Percentiles rank a stretch among this genome's conserved stretches.
Evolutionary conservation across 1,284 basidiomycete genomes (phyloP).

Genomic region (Tetrapyrgos nigripes): DNA sequence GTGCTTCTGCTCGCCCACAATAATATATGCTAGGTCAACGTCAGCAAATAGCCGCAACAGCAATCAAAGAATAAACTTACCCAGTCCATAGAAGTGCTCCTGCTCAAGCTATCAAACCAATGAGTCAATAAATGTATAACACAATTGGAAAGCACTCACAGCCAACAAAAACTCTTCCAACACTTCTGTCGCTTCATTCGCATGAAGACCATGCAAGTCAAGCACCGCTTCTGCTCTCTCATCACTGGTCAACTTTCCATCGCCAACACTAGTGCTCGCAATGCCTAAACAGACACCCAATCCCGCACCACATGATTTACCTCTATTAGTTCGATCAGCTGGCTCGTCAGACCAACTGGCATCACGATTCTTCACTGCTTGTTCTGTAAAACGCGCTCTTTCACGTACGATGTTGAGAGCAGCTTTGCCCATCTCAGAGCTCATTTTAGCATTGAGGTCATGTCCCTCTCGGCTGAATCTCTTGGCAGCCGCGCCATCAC

Average conservation of each 20-base stretch:
- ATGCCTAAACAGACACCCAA: conserved; percentile 89
- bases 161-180: conserved; percentile 90
- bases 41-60: conserved; percentile 18
- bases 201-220: conserved; percentile 89
- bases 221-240: conserved; percentile 84
- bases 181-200: conserved; percentile 91
- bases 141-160: conserved; percentile 55
- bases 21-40: conserved; percentile 69
- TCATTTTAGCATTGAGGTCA: conserved; percentile 91
- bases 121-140: conserved; percentile 6
- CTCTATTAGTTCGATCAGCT: conserved; percentile 77
- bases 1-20: conserved; percentile 97
- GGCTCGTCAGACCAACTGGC: conserved; percentile 84
- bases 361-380: conserved; percentile 75
- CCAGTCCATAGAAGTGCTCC: conserved; percentile 86
- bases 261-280: conserved; percentile 61
- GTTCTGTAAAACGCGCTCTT: conserved; percentile 76
- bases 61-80: conserved; percentile 46
- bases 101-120: conserved; percentile 68
- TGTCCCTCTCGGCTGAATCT: conserved; percentile 93
- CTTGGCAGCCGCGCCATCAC: conserved; percentile 95
- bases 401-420: conserved; percentile 84
- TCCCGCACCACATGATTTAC: conserved; percentile 81
- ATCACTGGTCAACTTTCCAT: conserved; percentile 68
- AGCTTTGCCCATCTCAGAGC: conserved; percentile 80